phyloP scores from a whole-genome alignment of 805 yeast genomes.

The Brettanomyces naardenensis region DNA sequence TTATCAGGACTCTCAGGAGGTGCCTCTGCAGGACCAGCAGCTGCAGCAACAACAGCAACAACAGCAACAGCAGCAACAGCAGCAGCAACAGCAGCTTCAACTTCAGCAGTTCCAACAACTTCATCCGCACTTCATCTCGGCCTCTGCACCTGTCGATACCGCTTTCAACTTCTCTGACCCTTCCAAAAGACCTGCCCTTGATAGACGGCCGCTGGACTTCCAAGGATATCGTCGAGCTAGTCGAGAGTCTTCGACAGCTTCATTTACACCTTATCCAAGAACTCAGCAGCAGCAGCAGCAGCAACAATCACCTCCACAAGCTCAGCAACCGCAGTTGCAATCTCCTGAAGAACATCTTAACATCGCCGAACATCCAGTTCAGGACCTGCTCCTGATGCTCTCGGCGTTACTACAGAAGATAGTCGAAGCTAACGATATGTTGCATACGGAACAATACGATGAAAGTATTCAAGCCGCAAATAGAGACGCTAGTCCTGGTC shows the following conservation, averaged over 20 bases:
- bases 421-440: constrained; percentile 80
- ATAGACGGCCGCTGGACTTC: constrained; percentile 1
- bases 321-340: constrained; percentile 2
- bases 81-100: constrained; percentile 1
- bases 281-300: constrained; percentile 1
- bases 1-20: constrained; percentile 26
- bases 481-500: constrained; percentile 6
- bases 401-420: constrained; percentile 80
- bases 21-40: neutral
- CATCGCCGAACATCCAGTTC: constrained; percentile 76
- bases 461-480: constrained; percentile 14
- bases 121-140: constrained; percentile 10
- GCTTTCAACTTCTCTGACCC: constrained; percentile 5
- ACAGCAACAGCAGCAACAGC: constrained; percentile 8
- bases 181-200: neutral
- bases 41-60: constrained; percentile 3
- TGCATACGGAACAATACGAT: constrained; percentile 58
- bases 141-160: constrained; percentile 12
- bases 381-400: constrained; percentile 75
- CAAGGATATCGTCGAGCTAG: constrained; percentile 12
- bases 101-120: constrained; percentile 9
- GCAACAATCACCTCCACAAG: constrained; percentile 3
- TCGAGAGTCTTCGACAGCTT: constrained; percentile 5
- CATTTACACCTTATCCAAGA: constrained; percentile 2
- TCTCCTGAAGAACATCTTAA: constrained; percentile 44